A percentile compares a stretch with the other conserved stretches of the same genome.
phyloP scores from a whole-genome alignment of 371 early-diverging fungal genomes.

The Syncephalis fuscata region DNA sequence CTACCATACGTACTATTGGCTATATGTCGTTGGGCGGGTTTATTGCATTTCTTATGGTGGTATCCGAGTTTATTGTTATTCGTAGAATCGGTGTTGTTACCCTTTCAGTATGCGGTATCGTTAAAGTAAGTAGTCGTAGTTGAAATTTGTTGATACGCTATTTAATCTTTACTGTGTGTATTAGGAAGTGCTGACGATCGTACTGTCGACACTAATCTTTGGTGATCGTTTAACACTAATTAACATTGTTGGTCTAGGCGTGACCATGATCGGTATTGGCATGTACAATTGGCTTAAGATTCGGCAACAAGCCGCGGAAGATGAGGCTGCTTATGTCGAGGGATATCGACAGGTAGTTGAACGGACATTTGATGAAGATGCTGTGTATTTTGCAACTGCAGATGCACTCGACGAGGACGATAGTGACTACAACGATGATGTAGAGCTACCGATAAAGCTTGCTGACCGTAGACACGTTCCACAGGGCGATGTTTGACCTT shows the following conservation, averaged over 20 bases:
- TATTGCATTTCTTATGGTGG: slow-evolving; percentile 73
- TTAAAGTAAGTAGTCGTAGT: slow-evolving; percentile 48
- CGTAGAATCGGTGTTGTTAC: slow-evolving; percentile 70
- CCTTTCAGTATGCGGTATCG: slow-evolving; percentile 75
- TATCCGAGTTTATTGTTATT: slow-evolving; percentile 68
- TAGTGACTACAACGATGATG: no score
- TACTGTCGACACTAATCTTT: slow-evolving; percentile 42
- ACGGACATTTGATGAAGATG: no score
- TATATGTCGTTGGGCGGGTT: slow-evolving; percentile 60
- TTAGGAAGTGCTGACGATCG: slow-evolving; percentile 54
- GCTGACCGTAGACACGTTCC: no score
- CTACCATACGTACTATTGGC: slow-evolving; percentile 19
- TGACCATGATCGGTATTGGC: slow-evolving; percentile 55
- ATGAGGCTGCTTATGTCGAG: no score
- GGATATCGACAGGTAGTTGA: no score
- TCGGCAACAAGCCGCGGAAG: slow-evolving; percentile 1
- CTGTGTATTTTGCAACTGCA: no score
- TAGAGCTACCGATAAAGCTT: no score
- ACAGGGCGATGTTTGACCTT: no score
- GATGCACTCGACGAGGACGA: no score
- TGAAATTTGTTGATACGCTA: no score
- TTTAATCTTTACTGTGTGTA: background rate
- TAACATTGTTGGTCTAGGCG: slow-evolving; percentile 48
- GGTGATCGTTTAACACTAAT: slow-evolving; percentile 48
- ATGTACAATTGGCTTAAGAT: slow-evolving; percentile 37